Evolutionary conservation across 2,329 filamentous ascomycete genomes (phyloP).

Genomic region (Ophiosphaerella herpotricha): DNA sequence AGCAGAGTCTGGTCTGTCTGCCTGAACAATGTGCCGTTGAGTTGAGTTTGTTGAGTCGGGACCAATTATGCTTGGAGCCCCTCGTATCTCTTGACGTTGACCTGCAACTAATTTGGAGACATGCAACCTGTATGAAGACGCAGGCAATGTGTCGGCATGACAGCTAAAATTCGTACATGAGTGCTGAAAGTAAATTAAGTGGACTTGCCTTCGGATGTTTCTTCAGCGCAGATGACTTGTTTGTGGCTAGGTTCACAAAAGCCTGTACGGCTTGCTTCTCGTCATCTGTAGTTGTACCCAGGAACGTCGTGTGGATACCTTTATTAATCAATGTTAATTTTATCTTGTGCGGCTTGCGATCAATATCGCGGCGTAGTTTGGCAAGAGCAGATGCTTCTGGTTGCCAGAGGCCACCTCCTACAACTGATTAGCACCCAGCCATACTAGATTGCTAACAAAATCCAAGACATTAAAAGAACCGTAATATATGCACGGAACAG

Average conservation of each 20-base stretch:
- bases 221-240: slow-evolving; percentile 77
- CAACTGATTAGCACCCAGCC: slow-evolving; percentile 20
- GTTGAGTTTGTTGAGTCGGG: no score
- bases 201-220: slow-evolving; percentile 77
- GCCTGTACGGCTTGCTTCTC: slow-evolving; percentile 67
- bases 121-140: no score
- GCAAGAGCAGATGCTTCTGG: slow-evolving; percentile 70
- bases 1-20: no score
- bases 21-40: no score
- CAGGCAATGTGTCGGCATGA: no score
- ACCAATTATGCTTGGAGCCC: no score
- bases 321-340: slow-evolving; percentile 68
- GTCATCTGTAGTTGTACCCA: slow-evolving; percentile 60
- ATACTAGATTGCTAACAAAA: background rate
- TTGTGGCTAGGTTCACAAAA: slow-evolving; percentile 63
- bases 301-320: slow-evolving; percentile 66
- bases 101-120: no score
- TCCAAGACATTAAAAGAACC: background rate
- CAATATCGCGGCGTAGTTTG: slow-evolving; percentile 73
- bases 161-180: background rate
- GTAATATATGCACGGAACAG: background rate
- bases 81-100: no score
- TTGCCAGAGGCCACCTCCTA: slow-evolving; percentile 80
- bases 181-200: slow-evolving; percentile 9
- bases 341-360: slow-evolving; percentile 71